Evolutionary conservation across 1,139 yeast genomes (phyloP), one percentile per base, ranked within the genome.

Genomic region (Geotrichum bryndzae): DNA sequence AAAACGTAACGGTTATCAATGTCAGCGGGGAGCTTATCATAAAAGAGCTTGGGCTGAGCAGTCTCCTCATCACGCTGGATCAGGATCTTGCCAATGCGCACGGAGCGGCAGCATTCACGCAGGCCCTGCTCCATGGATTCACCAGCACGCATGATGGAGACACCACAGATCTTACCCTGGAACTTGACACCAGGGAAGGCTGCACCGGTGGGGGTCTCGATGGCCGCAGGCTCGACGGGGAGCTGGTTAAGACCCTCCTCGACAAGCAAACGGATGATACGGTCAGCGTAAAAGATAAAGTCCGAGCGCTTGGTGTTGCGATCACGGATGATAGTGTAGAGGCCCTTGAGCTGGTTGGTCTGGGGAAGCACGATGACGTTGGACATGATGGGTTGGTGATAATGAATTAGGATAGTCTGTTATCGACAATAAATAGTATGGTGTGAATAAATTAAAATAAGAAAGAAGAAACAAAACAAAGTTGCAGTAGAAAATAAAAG

Each of bases 111-210:
- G 77, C 98, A 90, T 65, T 92, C 98, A 73, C 99, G 84, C 66
- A 94, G 80, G 27, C 98, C 99, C 82, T 90, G 96, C 76, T 94
- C 99, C 99, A 94, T 94, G 54, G 96, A 87, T 76, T 94, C 99
- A 66, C 99, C 99, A 7, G 99, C 99, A 72, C 99, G 83, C 71
- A 94, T 96, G 72, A 94, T 94, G 23, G 97, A 90, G 45, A 94
- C 99, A 66, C 99, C 99, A 75, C 98, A 94, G 64, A 94, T 92
- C 76, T 90, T 91, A 55, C 98, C 98, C 72, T 85, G 78, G 74
- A 92, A 92, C 64, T 81, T 80, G 63, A 88, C 87, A n/a, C 99
- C 99, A 6, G 83, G 80, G 74, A 84, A 92, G 46, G 78, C 76
- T 66, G 86, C 82, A 60, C 85, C 87, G 6, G 96, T 86, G 61